These are phyloP conservation scores for Chlorella sp. DNA, from an alignment of 139 green algal species.

Conservation along the genomic window DNA sequence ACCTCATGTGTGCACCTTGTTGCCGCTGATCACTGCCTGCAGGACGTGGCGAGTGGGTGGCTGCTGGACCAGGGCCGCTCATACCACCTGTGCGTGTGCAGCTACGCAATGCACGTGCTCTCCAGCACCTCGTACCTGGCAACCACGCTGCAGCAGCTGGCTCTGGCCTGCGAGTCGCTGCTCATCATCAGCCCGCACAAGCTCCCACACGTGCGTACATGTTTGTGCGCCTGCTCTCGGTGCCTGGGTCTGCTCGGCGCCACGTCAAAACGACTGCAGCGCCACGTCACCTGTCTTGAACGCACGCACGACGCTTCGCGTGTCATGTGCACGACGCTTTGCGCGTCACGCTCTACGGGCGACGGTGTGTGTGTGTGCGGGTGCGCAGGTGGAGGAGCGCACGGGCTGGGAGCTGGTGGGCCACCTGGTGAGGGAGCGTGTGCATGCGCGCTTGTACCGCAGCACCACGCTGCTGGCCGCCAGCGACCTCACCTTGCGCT, in stretches of 20 bases:
- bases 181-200: slow-evolving; percentile 22
- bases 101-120: slow-evolving; percentile 21
- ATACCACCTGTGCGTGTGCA: slow-evolving; percentile 19
- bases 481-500: background rate
- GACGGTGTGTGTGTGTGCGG: background rate
- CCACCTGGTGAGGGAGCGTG: background rate
- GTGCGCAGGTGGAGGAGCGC: background rate
- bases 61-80: slow-evolving; percentile 9
- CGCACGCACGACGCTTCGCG: background rate
- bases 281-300: background rate
- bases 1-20: slow-evolving; percentile 17
- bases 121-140: background rate
- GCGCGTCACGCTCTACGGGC: background rate
- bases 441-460: slow-evolving; percentile 3
- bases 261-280: background rate
- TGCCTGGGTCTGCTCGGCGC: background rate
- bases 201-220: slow-evolving; percentile 4
- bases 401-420: slow-evolving; percentile 5
- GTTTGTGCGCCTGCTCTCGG: background rate
- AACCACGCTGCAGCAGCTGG: slow-evolving; percentile 12
- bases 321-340: background rate
- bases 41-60: slow-evolving; percentile 13
- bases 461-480: background rate
- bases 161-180: slow-evolving; percentile 4
- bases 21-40: too few relatives aligned